Conservation (phyloP, 192 early-diverging fungal species). For the Dissophora globulifera region DNA sequence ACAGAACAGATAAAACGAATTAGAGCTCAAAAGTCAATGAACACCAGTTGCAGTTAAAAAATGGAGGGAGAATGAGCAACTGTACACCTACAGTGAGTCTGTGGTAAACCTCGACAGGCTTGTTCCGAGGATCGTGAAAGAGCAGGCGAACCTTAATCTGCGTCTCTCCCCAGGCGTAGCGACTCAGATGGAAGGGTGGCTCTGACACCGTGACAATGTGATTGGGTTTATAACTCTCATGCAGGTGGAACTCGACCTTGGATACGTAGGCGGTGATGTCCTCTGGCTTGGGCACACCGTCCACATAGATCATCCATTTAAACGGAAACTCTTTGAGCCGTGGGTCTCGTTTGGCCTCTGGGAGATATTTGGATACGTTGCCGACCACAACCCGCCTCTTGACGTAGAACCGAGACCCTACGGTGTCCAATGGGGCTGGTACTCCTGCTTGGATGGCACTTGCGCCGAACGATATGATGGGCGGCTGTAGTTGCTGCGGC, state of each 20-base stretch:
- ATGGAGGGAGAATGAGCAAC: too few relatives aligned
- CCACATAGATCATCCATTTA: conserved; percentile 94
- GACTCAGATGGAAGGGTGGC: conserved; percentile 84
- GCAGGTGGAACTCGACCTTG: conserved; percentile 86
- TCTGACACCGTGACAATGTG: conserved; percentile 85
- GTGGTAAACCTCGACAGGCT: conserved; percentile 86
- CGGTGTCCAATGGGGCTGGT: conserved; percentile 41
- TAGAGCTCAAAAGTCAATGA: too few relatives aligned
- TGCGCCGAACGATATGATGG: conserved; percentile 48
- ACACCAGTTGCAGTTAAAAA: too few relatives aligned
- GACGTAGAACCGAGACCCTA: conserved; percentile 80
- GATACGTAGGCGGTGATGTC: conserved; percentile 74
- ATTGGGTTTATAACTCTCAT: conserved; percentile 89
- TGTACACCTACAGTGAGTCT: conserved; percentile 73
- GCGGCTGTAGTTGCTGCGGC: conserved; percentile 24
- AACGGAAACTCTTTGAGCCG: conserved; percentile 72
- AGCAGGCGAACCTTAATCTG: conserved; percentile 84
- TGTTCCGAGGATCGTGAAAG: conserved; percentile 86
- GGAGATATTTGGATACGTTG: conserved; percentile 78
- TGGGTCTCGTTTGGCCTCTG: conserved; percentile 65
- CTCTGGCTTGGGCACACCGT: conserved; percentile 60
- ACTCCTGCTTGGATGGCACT: conserved; percentile 39
- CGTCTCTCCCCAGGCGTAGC: conserved; percentile 97
- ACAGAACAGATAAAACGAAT: background rate
- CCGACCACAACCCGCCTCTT: conserved; percentile 73